Percentiles rank a stretch among this genome's conserved stretches.
Evolutionary conservation across 2,329 filamentous ascomycete genomes (phyloP).

Genomic region (Beauveria sp.): DNA sequence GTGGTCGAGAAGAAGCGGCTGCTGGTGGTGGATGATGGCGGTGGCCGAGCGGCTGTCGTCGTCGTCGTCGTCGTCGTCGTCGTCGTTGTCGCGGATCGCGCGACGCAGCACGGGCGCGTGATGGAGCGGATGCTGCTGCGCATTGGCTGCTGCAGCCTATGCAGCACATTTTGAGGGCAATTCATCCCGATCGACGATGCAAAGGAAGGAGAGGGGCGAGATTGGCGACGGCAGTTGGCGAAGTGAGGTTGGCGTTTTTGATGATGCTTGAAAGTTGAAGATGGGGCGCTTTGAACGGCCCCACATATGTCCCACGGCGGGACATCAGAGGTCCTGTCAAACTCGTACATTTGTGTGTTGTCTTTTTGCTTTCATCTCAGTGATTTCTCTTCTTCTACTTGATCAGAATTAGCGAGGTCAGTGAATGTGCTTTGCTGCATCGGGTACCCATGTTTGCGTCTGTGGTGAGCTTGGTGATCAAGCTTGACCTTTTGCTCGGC

Average conservation of each 20-base stretch:
- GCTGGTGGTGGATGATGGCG: background rate
- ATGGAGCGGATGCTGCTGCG: background rate
- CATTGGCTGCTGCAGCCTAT: conserved; percentile 17
- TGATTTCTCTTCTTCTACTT: too few species aligned
- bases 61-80: background rate
- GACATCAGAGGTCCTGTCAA: too few species aligned
- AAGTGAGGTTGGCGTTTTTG: background rate
- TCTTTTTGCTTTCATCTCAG: background rate
- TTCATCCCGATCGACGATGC: conserved; percentile 20
- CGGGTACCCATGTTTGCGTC: too few species aligned
- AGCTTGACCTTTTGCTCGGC: too few species aligned
- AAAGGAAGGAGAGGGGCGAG: conserved; percentile 5
- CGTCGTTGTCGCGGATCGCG: background rate
- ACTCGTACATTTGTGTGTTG: too few species aligned
- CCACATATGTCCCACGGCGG: background rate
- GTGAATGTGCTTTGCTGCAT: too few species aligned
- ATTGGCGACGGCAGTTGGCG: background rate
- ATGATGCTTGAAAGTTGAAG: background rate
- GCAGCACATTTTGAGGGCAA: conserved; percentile 18
- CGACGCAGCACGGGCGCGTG: conserved; percentile 4
- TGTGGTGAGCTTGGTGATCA: too few species aligned
- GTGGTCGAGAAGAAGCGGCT: conserved; percentile 15
- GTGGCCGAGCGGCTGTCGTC: background rate
- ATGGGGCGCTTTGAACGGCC: background rate
- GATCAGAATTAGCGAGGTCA: too few species aligned